Conservation (phyloP, 2,329 filamentous ascomycete species). For the Pseudogymnoascus sp. region DNA sequence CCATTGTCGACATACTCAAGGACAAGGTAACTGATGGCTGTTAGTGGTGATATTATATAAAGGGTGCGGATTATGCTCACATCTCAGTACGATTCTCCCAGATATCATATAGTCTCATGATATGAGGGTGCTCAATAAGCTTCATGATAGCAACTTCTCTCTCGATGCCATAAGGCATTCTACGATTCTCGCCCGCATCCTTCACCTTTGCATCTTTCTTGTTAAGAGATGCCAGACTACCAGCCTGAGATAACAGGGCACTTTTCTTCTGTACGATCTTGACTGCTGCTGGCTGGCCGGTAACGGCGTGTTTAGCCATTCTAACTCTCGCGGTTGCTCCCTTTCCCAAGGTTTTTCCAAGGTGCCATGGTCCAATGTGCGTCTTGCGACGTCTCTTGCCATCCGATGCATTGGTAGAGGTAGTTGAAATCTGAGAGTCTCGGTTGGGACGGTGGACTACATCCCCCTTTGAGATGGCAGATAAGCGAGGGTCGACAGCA, state of each 20-base stretch:
- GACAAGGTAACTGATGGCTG: constrained; percentile 68
- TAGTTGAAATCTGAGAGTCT: constrained; percentile 32
- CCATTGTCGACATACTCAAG: constrained; percentile 82
- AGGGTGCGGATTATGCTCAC: constrained; percentile 44
- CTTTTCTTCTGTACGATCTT: constrained; percentile 89
- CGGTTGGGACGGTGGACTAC: constrained; percentile 28
- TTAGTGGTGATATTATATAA: constrained; percentile 19
- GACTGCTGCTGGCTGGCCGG: constrained; percentile 76
- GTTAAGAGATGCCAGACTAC: constrained; percentile 77
- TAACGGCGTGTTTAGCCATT: constrained; percentile 70
- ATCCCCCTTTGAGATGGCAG: constrained; percentile 28
- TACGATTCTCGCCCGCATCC: constrained; percentile 49
- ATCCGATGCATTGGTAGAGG: constrained; percentile 30
- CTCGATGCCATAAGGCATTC: constrained; percentile 82
- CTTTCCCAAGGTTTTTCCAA: constrained; percentile 81
- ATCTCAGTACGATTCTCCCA: constrained; percentile 96
- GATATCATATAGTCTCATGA: constrained; percentile 89
- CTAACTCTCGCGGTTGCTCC: constrained; percentile 85
- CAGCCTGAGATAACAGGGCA: constrained; percentile 71
- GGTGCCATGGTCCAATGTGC: constrained; percentile 86
- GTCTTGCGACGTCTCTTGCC: constrained; percentile 42
- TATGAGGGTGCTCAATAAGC: constrained; percentile 87
- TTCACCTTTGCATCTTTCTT: constrained; percentile 55
- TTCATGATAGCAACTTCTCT: constrained; percentile 96
- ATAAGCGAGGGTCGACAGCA: constrained; percentile 27